Evolutionary conservation across 2,329 filamentous ascomycete species (phyloP).

Genomic region (Samsoniella hepiali): DNA sequence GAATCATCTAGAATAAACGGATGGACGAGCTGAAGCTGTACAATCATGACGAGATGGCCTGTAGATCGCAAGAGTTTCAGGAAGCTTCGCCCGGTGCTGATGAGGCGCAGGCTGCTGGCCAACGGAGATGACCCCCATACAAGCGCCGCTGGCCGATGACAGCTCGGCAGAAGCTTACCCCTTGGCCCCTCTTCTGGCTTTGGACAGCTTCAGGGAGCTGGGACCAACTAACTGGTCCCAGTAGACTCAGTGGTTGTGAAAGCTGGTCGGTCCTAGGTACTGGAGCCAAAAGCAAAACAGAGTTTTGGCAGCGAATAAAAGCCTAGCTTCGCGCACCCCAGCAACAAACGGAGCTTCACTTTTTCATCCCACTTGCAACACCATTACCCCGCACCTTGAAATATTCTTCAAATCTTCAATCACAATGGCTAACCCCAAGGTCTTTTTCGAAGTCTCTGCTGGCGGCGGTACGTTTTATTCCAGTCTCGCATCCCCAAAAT

Average conservation of each 20-base stretch:
- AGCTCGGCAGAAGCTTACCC: background rate
- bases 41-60: too few species aligned
- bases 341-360: background rate
- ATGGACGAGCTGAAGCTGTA: too few species aligned
- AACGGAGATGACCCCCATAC: background rate
- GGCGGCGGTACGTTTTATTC: constrained; percentile 19
- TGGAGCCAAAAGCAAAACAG: constrained; percentile 9
- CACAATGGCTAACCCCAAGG: constrained; percentile 19
- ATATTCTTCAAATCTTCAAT: background rate
- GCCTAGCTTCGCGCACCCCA: constrained; percentile 1
- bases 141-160: background rate
- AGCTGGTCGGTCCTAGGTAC: background rate
- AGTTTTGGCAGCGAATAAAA: constrained; percentile 7
- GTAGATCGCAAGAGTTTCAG: background rate
- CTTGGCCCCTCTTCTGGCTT: background rate
- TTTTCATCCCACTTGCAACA: constrained; percentile 5
- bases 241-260: background rate
- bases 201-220: background rate
- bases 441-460: constrained; percentile 22
- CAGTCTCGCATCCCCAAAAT: background rate
- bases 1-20: too few species aligned
- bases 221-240: too few species aligned
- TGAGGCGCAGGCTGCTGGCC: background rate
- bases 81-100: background rate
- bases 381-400: constrained; percentile 2